Evolutionary conservation across 495 filamentous ascomycete genomes (phyloP).

Genomic region (Sphaerosporella brunnea): DNA sequence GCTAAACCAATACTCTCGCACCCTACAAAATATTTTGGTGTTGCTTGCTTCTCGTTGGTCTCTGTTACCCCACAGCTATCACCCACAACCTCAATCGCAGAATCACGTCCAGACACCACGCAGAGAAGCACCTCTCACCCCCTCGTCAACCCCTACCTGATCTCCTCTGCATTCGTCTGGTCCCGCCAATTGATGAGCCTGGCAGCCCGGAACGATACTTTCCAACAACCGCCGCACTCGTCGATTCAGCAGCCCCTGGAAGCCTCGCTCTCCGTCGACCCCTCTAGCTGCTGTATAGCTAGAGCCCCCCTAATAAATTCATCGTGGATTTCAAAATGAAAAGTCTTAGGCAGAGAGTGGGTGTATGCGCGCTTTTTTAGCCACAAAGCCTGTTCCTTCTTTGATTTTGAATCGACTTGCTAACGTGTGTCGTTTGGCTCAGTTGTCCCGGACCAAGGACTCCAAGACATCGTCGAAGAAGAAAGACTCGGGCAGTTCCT

Average conservation of each 20-base stretch:
- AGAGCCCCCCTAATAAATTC: slow-evolving; percentile 2
- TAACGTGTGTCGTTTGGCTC: slow-evolving; percentile 28
- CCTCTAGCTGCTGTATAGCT: slow-evolving; percentile 6
- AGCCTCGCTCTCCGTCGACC: not conserved
- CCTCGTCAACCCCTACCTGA: not conserved
- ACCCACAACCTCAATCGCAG: not conserved
- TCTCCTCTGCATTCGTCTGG: not conserved
- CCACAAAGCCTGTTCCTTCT: slow-evolving; percentile 19
- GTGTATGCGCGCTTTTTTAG: slow-evolving; percentile 30
- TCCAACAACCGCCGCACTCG: not conserved
- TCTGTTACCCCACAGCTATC: slow-evolving; percentile 4
- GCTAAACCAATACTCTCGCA: not conserved
- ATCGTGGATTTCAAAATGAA: slow-evolving; percentile 54
- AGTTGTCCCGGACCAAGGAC: slow-evolving; percentile 93
- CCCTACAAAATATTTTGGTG: too few relatives aligned
- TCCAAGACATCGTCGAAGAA: slow-evolving; percentile 82
- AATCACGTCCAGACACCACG: not conserved
- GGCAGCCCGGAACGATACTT: not conserved
- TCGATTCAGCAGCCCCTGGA: slow-evolving; percentile 8
- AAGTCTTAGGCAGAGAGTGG: slow-evolving; percentile 93
- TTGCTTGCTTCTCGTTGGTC: not conserved
- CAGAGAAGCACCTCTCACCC: too few relatives aligned
- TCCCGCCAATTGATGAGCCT: slow-evolving; percentile 4
- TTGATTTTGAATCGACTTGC: slow-evolving; percentile 12
- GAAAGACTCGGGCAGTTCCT: slow-evolving; percentile 61